Conservation (phyloP, 2,329 filamentous ascomycete genomes). For the Metarhizium anisopliae region DNA sequence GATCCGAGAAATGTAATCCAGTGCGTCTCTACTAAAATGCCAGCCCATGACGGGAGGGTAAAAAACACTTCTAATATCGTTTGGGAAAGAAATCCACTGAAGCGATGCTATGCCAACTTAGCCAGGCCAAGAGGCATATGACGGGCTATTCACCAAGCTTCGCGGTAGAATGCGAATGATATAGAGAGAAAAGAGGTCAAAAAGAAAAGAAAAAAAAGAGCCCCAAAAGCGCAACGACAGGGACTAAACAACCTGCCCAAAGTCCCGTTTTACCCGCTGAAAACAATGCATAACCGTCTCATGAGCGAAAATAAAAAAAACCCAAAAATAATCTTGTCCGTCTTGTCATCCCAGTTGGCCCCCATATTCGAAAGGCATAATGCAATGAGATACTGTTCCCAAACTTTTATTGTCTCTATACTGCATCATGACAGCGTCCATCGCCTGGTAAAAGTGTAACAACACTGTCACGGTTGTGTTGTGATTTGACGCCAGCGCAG, state of each 20-base stretch:
- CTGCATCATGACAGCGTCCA: slow-evolving; percentile 8
- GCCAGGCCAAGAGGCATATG: background rate
- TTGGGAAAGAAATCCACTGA: slow-evolving; percentile 8
- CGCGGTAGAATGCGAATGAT: background rate
- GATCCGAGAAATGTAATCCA: background rate
- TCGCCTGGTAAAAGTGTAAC: background rate
- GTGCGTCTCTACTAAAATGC: slow-evolving; percentile 10
- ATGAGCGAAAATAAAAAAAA: slow-evolving; percentile 10
- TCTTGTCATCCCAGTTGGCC: slow-evolving; percentile 7
- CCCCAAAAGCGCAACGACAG: slow-evolving; percentile 7
- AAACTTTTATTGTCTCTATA: slow-evolving; percentile 14
- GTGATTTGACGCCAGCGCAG: background rate
- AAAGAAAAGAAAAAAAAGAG: background rate
- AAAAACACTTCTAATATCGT: slow-evolving; percentile 9
- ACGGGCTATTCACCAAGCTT: background rate
- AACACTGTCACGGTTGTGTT: slow-evolving; percentile 4
- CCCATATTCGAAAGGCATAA: slow-evolving; percentile 15
- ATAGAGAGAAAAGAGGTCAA: slow-evolving; percentile 5
- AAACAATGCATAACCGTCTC: slow-evolving; percentile 29
- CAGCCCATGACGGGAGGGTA: slow-evolving; percentile 8
- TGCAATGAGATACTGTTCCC: slow-evolving; percentile 20
- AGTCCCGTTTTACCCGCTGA: slow-evolving; percentile 25
- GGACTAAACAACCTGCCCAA: slow-evolving; percentile 6
- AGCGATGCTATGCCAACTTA: background rate
- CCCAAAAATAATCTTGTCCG: background rate